These are phyloP conservation scores for Linnemannia elongata DNA, from an alignment of 192 early-diverging fungal genomes.

Conservation along the genomic window DNA sequence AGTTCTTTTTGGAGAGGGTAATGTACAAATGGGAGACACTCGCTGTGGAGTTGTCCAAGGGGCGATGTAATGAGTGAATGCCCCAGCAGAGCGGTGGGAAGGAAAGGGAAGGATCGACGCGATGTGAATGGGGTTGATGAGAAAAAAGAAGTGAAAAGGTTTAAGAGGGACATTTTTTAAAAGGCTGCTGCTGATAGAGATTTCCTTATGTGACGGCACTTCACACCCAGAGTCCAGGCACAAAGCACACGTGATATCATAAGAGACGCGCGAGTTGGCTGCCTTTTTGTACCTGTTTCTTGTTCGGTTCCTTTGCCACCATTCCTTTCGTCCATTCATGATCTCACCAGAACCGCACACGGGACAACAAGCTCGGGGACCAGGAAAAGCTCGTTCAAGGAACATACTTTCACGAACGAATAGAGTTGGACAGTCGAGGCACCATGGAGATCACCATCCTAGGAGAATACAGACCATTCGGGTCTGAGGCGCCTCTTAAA, in stretches of 20 bases:
- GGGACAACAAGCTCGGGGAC: background rate
- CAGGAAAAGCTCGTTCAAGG: background rate
- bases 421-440: background rate
- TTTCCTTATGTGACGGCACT: no score
- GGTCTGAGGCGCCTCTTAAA: background rate
- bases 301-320: background rate
- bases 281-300: background rate
- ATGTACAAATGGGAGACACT: background rate
- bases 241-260: background rate
- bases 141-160: background rate
- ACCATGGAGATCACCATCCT: slow-evolving; percentile 43
- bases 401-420: background rate
- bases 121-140: background rate
- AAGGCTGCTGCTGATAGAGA: no score
- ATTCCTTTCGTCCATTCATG: background rate
- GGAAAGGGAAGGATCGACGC: background rate
- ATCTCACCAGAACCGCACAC: background rate
- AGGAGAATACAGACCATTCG: slow-evolving; percentile 18
- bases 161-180: no score
- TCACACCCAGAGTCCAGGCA: background rate
- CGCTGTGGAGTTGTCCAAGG: no score
- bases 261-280: background rate
- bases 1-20: background rate
- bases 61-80: no score
- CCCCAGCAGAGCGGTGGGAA: background rate